Percentiles rank a stretch among this genome's conserved stretches.
phyloP scores from a whole-genome alignment of 2,329 filamentous ascomycete genomes.

The Sporothrix sp. region DNA sequence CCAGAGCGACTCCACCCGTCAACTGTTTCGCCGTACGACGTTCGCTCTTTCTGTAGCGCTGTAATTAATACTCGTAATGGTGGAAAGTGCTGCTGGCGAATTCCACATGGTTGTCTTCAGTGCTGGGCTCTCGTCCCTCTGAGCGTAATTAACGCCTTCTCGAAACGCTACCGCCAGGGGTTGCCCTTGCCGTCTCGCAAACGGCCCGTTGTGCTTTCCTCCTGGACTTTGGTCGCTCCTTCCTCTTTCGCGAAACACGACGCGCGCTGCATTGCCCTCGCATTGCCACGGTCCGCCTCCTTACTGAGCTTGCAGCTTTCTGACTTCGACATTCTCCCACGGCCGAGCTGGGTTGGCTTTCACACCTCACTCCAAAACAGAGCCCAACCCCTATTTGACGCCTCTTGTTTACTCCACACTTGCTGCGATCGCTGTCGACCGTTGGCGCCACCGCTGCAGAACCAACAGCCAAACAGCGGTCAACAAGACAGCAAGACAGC shows the following conservation, averaged over 20 bases:
- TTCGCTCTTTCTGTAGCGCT: not conserved
- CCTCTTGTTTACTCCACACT: constrained; percentile 7
- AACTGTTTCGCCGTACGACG: not conserved
- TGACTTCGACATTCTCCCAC: no score
- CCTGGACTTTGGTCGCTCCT: not conserved
- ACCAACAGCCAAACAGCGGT: not conserved
- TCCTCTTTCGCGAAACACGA: constrained; percentile 1
- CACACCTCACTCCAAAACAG: not conserved
- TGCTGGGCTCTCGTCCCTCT: not conserved
- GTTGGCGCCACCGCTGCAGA: not conserved
- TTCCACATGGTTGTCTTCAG: not conserved
- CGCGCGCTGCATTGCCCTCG: not conserved
- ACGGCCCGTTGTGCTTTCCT: not conserved
- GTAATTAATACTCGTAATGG: no score
- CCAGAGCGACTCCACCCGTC: not conserved
- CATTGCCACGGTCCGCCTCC: no score
- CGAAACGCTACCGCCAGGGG: constrained; percentile 9
- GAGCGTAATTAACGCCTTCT: constrained; percentile 1
- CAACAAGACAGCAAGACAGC: constrained; percentile 2
- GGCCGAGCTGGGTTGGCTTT: no score
- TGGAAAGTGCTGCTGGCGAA: not conserved
- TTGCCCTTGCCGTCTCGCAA: not conserved
- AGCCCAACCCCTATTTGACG: not conserved
- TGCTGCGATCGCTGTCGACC: constrained; percentile 1
- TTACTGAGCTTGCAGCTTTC: no score